phyloP scores from a whole-genome alignment of 2,329 filamentous ascomycete genomes.

The Calonectria henricotiae region DNA sequence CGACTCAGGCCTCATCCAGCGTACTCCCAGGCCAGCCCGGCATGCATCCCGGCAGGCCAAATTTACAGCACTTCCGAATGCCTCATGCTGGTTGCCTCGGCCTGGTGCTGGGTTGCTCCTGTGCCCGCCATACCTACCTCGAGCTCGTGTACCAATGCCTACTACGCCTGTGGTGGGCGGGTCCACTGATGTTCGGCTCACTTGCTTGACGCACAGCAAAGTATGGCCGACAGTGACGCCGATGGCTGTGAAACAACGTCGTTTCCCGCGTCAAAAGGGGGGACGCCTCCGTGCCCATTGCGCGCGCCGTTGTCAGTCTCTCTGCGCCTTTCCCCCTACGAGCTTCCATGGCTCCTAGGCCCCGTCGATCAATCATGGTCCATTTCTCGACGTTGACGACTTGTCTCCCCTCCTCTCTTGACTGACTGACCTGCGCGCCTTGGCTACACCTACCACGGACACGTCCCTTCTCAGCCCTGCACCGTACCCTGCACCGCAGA shows the following conservation, averaged over 20 bases:
- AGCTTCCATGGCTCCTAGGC: conserved; percentile 20
- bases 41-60: conserved; percentile 26
- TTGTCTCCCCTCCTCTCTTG: conserved; percentile 31
- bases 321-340: conserved; percentile 25
- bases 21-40: background rate
- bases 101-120: conserved; percentile 24
- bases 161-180: conserved; percentile 42
- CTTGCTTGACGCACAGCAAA: conserved; percentile 53
- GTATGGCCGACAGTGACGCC: conserved; percentile 60
- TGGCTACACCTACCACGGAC: conserved; percentile 30
- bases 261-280: conserved; percentile 47
- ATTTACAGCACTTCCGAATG: conserved; percentile 5
- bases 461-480: conserved; percentile 20
- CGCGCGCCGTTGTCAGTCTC: conserved; percentile 27
- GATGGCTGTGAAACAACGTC: conserved; percentile 57
- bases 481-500: conserved; percentile 16
- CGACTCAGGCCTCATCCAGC: conserved; percentile 6
- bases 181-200: conserved; percentile 55
- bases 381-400: conserved; percentile 30
- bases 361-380: conserved; percentile 32
- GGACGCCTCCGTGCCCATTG: conserved; percentile 33
- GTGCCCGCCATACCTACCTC: conserved; percentile 25
- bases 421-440: conserved; percentile 9
- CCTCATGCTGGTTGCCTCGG: conserved; percentile 22
- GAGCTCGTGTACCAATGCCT: conserved; percentile 27